Evolutionary conservation across 23 red algal species (phyloP).

Genomic region (Cyanidioschyzon merolae): DNA sequence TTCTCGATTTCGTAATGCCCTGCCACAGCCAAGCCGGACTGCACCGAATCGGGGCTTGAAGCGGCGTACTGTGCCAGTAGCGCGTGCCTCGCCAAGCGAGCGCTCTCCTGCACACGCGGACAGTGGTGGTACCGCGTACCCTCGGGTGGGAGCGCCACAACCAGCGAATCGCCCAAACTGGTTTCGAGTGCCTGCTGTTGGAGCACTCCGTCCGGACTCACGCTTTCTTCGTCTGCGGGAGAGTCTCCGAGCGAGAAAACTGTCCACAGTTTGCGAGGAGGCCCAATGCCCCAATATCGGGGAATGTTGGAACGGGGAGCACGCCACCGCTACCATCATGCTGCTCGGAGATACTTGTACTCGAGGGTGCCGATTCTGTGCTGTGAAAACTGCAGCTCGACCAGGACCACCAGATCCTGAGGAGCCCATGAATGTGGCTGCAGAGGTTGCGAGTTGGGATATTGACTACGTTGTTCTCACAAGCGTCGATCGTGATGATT

Average conservation of each 20-base stretch:
- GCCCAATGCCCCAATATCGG: conserved; percentile 97
- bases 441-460: conserved; percentile 61
- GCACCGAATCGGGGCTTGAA: too few species aligned
- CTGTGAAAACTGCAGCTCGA: conserved; percentile 51
- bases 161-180: conserved; percentile 32
- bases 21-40: too few species aligned
- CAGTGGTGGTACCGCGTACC: neutral
- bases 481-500: conserved; percentile 82
- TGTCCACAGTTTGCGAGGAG: conserved; percentile 96
- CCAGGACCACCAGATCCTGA: conserved; percentile 47
- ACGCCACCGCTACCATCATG: conserved; percentile 93
- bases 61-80: too few species aligned
- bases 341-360: conserved; percentile 96
- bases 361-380: conserved; percentile 92
- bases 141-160: conserved; percentile 11
- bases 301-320: conserved; percentile 87
- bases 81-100: too few species aligned
- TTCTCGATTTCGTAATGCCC: too few species aligned
- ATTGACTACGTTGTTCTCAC: conserved; percentile 92
- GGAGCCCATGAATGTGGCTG: conserved; percentile 78
- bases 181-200: conserved; percentile 65
- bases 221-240: conserved; percentile 33
- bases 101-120: too few species aligned
- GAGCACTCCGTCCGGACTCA: conserved; percentile 27
- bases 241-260: conserved; percentile 21